Evolutionary conservation across 2,329 filamentous ascomycete species (phyloP).

Genomic region (Fusarium goolgardi): DNA sequence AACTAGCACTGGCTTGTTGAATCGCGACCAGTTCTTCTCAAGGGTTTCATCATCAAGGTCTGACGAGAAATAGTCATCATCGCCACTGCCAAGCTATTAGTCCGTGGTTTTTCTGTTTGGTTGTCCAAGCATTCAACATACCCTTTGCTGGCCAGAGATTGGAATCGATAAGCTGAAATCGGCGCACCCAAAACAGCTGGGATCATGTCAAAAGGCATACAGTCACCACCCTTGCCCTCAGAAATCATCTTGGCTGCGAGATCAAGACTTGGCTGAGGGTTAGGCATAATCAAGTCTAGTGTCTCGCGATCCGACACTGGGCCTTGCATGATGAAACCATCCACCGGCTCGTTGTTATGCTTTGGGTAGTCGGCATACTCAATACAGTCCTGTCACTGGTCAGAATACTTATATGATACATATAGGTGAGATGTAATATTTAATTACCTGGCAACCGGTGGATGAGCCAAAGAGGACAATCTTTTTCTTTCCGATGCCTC

Average conservation of each 20-base stretch:
- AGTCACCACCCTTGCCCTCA: constrained; percentile 64
- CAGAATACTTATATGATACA: not conserved
- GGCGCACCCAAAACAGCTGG: constrained; percentile 57
- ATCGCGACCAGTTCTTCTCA: constrained; percentile 71
- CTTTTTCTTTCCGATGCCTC: constrained; percentile 61
- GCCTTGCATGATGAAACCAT: constrained; percentile 84
- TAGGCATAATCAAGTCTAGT: constrained; percentile 59
- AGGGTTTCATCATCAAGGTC: constrained; percentile 72
- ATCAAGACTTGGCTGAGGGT: constrained; percentile 59
- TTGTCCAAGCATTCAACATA: constrained; percentile 49
- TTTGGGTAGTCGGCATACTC: constrained; percentile 62
- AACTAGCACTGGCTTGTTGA: constrained; percentile 71
- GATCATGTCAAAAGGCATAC: constrained; percentile 63
- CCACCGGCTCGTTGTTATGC: constrained; percentile 64
- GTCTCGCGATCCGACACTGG: constrained; percentile 82
- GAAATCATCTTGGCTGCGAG: constrained; percentile 66
- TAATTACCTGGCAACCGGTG: constrained; percentile 65
- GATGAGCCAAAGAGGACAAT: constrained; percentile 69
- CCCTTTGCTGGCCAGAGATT: constrained; percentile 63
- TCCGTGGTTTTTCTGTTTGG: not conserved
- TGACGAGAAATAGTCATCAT: constrained; percentile 90
- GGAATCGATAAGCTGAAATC: constrained; percentile 65
- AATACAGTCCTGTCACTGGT: constrained; percentile 62
- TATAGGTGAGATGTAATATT: not conserved
- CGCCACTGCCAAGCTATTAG: constrained; percentile 61